Percentiles rank a stretch among this genome's conserved stretches.
phyloP scores from a whole-genome alignment of 768 basidiomycete species.

The Calocera viscosa region DNA sequence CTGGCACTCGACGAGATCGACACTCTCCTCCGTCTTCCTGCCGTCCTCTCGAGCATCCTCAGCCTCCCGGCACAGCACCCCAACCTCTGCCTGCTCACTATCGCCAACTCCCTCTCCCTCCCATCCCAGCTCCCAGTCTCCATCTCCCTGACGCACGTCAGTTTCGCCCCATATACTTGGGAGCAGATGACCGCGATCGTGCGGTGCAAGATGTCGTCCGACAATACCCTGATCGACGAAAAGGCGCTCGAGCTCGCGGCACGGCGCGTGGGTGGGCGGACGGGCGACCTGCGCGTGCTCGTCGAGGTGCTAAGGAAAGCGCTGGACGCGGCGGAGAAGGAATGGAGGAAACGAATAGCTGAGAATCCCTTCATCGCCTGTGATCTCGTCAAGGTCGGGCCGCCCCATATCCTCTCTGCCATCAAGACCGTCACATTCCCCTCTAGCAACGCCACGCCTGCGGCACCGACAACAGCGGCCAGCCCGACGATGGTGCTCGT shows the following conservation, averaged over 20 bases:
- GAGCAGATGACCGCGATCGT: constrained; percentile 58
- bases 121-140: constrained; percentile 34
- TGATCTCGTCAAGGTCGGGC: constrained; percentile 35
- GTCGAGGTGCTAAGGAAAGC: constrained; percentile 72
- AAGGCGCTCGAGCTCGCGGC: constrained; percentile 14
- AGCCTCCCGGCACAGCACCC: constrained; percentile 45
- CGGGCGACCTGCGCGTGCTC: constrained; percentile 69
- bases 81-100: constrained; percentile 59
- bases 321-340: constrained; percentile 52
- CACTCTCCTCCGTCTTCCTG: constrained; percentile 49
- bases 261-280: constrained; percentile 50
- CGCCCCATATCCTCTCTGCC: constrained; percentile 57
- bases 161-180: constrained; percentile 65
- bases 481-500: constrained; percentile 3
- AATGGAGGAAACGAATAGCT: constrained; percentile 19
- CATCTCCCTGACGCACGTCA: constrained; percentile 10
- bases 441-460: neutral
- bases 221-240: constrained; percentile 26
- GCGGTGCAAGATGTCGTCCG: constrained; percentile 44
- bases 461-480: neutral
- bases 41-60: constrained; percentile 52
- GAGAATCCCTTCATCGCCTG: constrained; percentile 27
- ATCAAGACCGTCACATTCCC: constrained; percentile 49
- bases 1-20: constrained; percentile 80
- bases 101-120: constrained; percentile 82